Percentiles rank a stretch among this genome's conserved stretches.
Evolutionary conservation across 495 filamentous ascomycete species (phyloP).

Genomic region (Aspergillus bertholletiae): DNA sequence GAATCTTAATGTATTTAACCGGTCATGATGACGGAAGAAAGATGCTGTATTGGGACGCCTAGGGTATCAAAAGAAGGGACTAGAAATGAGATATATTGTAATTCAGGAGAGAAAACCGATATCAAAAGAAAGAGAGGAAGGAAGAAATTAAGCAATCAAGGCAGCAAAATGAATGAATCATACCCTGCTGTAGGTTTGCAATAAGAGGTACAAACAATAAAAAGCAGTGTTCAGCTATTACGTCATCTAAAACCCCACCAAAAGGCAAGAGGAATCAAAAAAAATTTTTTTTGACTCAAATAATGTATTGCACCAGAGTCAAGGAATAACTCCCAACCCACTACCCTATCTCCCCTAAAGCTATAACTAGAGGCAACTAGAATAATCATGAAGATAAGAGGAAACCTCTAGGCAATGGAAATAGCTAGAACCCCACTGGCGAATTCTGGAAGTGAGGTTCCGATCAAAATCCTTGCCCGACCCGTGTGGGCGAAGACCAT

Average conservation of each 20-base stretch:
- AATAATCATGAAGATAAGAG: background rate
- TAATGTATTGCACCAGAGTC: no score
- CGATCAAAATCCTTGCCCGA: background rate
- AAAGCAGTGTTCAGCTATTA: conserved; percentile 6
- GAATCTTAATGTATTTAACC: background rate
- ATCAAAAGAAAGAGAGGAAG: no score
- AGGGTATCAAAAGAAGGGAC: background rate
- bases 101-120: no score
- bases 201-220: conserved; percentile 1
- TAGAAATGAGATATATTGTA: no score
- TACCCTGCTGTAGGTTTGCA: no score
- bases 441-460: conserved; percentile 17
- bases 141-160: no score
- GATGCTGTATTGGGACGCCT: no score
- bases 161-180: no score
- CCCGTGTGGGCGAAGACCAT: conserved; percentile 24
- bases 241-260: conserved; percentile 21
- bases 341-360: no score
- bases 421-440: conserved; percentile 13
- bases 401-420: background rate
- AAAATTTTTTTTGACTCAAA: no score
- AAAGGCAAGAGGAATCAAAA: conserved; percentile 1
- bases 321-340: no score
- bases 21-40: background rate
- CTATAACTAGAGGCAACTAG: background rate